phyloP scores from a whole-genome alignment of 2,329 filamentous ascomycete genomes.

The Akanthomyces uredinophilus region DNA sequence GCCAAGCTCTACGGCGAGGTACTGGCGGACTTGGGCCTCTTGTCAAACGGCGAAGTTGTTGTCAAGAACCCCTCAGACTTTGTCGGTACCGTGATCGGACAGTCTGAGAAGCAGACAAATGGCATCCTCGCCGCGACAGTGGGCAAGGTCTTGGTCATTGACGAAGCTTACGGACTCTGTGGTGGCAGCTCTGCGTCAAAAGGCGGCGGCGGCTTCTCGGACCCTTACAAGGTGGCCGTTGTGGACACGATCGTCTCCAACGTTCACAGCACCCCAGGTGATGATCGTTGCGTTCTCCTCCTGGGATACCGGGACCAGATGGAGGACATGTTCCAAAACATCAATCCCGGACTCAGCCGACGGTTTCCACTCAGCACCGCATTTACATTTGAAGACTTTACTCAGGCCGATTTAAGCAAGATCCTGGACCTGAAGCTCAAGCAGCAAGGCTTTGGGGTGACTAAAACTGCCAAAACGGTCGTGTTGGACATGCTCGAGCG shows the following conservation, averaged over 20 bases:
- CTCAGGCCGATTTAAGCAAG: slow-evolving; percentile 46
- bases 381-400: slow-evolving; percentile 67
- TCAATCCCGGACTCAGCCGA: slow-evolving; percentile 63
- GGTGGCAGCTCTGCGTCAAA: too few species aligned
- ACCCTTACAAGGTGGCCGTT: slow-evolving; percentile 56
- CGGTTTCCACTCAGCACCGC: slow-evolving; percentile 60
- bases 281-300: slow-evolving; percentile 67
- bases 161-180: slow-evolving; percentile 70
- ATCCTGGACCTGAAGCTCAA: slow-evolving; percentile 63
- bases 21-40: slow-evolving; percentile 59
- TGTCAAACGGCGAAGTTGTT: slow-evolving; percentile 67
- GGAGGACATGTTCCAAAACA: slow-evolving; percentile 66
- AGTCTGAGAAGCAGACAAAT: slow-evolving; percentile 67
- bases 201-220: too few species aligned
- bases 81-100: slow-evolving; percentile 56
- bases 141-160: slow-evolving; percentile 75
- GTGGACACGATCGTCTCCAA: slow-evolving; percentile 71
- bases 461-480: slow-evolving; percentile 44
- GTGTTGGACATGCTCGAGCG: slow-evolving; percentile 57
- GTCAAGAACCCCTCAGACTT: slow-evolving; percentile 72
- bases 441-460: slow-evolving; percentile 47
- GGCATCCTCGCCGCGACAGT: slow-evolving; percentile 59
- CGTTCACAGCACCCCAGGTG: slow-evolving; percentile 63
- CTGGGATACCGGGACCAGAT: slow-evolving; percentile 67
- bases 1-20: slow-evolving; percentile 68